Evolutionary conservation across 352 stramenopile species (phyloP), one percentile per base, ranked within the genome.

Genomic region (Phytophthora pseudosyringae): DNA sequence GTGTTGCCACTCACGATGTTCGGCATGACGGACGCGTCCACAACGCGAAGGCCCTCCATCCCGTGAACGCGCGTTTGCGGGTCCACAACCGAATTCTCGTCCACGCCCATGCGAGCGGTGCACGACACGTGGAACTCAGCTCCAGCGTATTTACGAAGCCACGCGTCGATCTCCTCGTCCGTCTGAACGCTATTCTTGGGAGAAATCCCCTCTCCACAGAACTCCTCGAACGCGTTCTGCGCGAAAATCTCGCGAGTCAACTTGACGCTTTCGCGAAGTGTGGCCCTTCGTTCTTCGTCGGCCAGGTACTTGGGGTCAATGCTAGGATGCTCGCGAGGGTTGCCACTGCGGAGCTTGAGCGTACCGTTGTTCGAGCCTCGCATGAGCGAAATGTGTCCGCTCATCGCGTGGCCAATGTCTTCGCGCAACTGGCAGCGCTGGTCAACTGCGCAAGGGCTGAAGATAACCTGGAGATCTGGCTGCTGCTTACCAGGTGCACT

Each of bases 1-100:
- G 96, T 86, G 74, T 98, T 98, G 39, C 93, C 94, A 58, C 92
- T 98, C 56, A 97, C 77, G 47, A 98, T 97, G 66, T 88, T 91
- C 25, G 93, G 94, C 80, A 98, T 97, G 62, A 98, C 86, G 29
- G 88, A 97, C 21, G 94, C 94, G 59, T 98, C 94, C 8, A 93
- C 91, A 26, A 98, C 69, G n/a, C 90, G 83, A 12, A 98, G 75
- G 39, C 83, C 80, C n/a, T 96, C 76, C 13, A 97, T 45, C 16
- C 90, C 92, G 45, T 93, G 80, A 6, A 98, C 91, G 5, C 77
- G 76, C 26, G 95, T 90, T 39, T 77, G 51, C 16, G 88, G 72
- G 52, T 98, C 90, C 25, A 98, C 90, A 21, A 97, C 94, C 28
- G 83, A 83, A 62, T 80, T 84, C 26, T 83, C 71, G 53, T 78